These are phyloP conservation scores for Debaryomycetaceae sp. DNA, from an alignment of 1,139 yeast genomes.

Conservation along the genomic window DNA sequence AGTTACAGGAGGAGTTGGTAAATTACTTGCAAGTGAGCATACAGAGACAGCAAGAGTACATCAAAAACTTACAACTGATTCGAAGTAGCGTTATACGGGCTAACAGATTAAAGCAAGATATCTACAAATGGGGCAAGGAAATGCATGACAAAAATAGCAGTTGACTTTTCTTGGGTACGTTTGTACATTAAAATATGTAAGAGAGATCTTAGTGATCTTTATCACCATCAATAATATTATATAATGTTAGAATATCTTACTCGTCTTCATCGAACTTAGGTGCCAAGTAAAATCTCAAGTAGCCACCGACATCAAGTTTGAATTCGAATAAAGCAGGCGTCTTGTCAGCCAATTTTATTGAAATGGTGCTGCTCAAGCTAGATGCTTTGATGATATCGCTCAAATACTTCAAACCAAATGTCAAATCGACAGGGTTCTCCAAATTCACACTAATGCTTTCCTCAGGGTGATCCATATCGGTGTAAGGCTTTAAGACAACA, in stretches of 20 bases:
- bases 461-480: conserved; percentile 77
- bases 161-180: conserved; percentile 3
- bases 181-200: background rate
- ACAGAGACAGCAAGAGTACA: conserved; percentile 88
- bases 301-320: conserved; percentile 83
- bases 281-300: conserved; percentile 92
- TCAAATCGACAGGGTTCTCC: conserved; percentile 82
- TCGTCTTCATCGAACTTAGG: conserved; percentile 95
- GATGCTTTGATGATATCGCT: conserved; percentile 91
- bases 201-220: background rate
- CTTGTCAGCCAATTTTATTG: conserved; percentile 83
- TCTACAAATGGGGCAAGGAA: conserved; percentile 81
- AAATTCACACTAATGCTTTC: conserved; percentile 72
- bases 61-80: conserved; percentile 67
- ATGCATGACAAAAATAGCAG: conserved; percentile 63
- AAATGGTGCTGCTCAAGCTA: conserved; percentile 68
- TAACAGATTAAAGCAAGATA: conserved; percentile 64
- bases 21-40: conserved; percentile 50
- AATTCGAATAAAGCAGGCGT: conserved; percentile 94
- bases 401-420: conserved; percentile 89
- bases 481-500: conserved; percentile 79
- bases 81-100: conserved; percentile 77
- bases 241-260: conserved; percentile 17
- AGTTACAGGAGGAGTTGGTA: conserved; percentile 39
- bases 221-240: conserved; percentile 1